phyloP scores from a whole-genome alignment of 495 filamentous ascomycete species.

The Wilcoxina mikolae region DNA sequence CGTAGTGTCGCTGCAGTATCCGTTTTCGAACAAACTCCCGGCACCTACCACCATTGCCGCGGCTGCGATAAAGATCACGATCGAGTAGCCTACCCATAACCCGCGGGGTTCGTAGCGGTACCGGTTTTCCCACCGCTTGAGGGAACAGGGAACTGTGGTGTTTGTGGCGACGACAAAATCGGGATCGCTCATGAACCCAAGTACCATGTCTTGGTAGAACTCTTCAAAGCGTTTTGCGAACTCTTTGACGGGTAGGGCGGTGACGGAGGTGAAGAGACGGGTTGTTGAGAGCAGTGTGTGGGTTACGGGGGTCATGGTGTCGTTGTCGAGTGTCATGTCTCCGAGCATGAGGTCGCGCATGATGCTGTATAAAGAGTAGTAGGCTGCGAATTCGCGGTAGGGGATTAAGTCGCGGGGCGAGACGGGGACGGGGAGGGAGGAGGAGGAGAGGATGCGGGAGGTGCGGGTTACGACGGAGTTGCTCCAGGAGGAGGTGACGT shows the following conservation, averaged over 20 bases:
- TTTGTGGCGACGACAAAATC: slow-evolving; percentile 26
- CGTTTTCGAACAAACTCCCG: slow-evolving; percentile 28
- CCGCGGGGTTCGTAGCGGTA: slow-evolving; percentile 26
- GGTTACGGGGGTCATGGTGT: slow-evolving; percentile 17
- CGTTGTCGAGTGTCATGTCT: slow-evolving; percentile 20
- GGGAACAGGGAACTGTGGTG: slow-evolving; percentile 16
- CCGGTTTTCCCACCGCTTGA: slow-evolving; percentile 24
- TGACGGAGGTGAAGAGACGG: slow-evolving; percentile 28
- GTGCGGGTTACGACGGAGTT: slow-evolving; percentile 7
- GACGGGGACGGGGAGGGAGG: not conserved
- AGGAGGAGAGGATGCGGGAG: slow-evolving; percentile 4
- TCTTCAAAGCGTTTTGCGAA: slow-evolving; percentile 19
- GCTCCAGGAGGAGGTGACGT: slow-evolving; percentile 5
- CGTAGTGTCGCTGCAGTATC: slow-evolving; percentile 30
- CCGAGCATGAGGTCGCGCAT: slow-evolving; percentile 28
- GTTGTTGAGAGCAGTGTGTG: slow-evolving; percentile 29
- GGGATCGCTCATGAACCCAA: slow-evolving; percentile 30
- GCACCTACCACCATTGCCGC: slow-evolving; percentile 27
- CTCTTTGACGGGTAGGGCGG: too few relatives aligned
- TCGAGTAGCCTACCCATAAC: slow-evolving; percentile 33
- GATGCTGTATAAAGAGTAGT: slow-evolving; percentile 28
- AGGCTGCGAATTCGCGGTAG: slow-evolving; percentile 28
- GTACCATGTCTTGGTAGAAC: slow-evolving; percentile 31
- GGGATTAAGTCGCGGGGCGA: not conserved
- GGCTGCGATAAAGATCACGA: slow-evolving; percentile 26